Evolutionary conservation across 2,329 filamentous ascomycete genomes (phyloP), one percentile per base, ranked within the genome.

Genomic region (Exophiala spinifera): DNA sequence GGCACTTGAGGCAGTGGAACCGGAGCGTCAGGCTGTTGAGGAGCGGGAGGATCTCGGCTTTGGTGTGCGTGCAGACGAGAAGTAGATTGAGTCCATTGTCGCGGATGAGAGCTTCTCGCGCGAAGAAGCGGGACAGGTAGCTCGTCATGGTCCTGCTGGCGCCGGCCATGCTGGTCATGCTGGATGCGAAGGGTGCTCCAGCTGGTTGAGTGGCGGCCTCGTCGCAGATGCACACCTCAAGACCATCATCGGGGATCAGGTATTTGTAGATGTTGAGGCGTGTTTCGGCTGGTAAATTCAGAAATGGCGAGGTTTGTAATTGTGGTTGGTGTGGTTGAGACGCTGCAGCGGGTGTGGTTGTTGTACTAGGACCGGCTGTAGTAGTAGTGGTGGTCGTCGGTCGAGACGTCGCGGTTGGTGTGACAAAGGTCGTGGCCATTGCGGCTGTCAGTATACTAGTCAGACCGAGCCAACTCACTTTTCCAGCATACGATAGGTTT

Each of bases 261-360:
- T 46, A 46, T 28, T 45, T 36, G 45, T 60, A 60, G 46, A 61
- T 57, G n/a, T 57, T 44, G 8, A 60, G 53, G 3, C 59, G 53
- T 6, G 49, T 51, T 37, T 60, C 59, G 14, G 47, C 15, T 4
- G 59, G 59, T 3, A 61, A 25, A 1, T 25, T 14, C 28, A 61
- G 51, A 19, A 61, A 47, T 45, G 46, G 47, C 43, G 31, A 50
- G 49, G 3, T 25, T 25, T 25, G 23, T n/a, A n/a, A n/a, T 7
- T 25, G 23, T 25, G 4, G 23, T 25, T 25, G 23, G 23, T 7
- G 23, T 25, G 3, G n/a, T n/a, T n/a, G n/a, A n/a, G n/a, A n/a
- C n/a, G n/a, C n/a, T n/a, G n/a, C n/a, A 25, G 23, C 3, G 7
- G 23, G 7, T 7, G 23, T 25, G 23, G 23, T 25, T n/a, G n/a